Percentiles rank a stretch among this genome's conserved stretches.
Evolutionary conservation across 2,329 filamentous ascomycete species (phyloP).

Genomic region (Calonectria henricotiae): DNA sequence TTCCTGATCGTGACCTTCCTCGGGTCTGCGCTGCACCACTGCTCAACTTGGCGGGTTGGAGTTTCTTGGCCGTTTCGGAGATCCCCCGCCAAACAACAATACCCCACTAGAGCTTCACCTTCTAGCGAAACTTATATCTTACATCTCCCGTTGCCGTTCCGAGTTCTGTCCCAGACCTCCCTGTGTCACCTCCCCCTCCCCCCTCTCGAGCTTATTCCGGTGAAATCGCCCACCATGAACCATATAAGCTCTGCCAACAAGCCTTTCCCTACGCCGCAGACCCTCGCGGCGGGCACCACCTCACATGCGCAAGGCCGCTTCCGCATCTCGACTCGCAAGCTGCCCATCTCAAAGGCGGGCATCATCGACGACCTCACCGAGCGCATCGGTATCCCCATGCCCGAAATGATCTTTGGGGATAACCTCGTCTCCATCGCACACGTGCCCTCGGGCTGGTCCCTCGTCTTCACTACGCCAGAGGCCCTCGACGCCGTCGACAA

Average conservation of each 20-base stretch:
- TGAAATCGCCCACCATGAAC: constrained; percentile 56
- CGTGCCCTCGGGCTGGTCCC: constrained; percentile 80
- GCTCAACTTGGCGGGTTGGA: neutral
- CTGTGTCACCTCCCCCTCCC: neutral
- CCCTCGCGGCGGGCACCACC: constrained; percentile 70
- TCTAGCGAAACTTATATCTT: constrained; percentile 15
- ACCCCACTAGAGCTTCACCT: constrained; percentile 38
- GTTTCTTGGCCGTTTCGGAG: constrained; percentile 23
- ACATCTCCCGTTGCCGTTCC: neutral
- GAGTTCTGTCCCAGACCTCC: neutral
- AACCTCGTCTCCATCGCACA: constrained; percentile 87
- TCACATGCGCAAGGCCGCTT: constrained; percentile 77
- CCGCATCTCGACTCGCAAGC: constrained; percentile 86
- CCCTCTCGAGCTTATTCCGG: neutral
- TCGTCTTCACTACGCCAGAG: constrained; percentile 88
- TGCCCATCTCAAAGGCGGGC: constrained; percentile 92
- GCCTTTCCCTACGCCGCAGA: constrained; percentile 69
- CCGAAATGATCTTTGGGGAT: constrained; percentile 99
- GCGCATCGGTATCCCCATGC: constrained; percentile 87
- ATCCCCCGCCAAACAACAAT: constrained; percentile 33
- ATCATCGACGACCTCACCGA: constrained; percentile 90
- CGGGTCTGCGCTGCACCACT: neutral
- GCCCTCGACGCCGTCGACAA: constrained; percentile 95
- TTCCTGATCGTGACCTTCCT: neutral
- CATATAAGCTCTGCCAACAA: constrained; percentile 64